These are phyloP conservation scores for Aspergillus tubingensis DNA, from an alignment of 2,329 filamentous ascomycete species.

Conservation along the genomic window DNA sequence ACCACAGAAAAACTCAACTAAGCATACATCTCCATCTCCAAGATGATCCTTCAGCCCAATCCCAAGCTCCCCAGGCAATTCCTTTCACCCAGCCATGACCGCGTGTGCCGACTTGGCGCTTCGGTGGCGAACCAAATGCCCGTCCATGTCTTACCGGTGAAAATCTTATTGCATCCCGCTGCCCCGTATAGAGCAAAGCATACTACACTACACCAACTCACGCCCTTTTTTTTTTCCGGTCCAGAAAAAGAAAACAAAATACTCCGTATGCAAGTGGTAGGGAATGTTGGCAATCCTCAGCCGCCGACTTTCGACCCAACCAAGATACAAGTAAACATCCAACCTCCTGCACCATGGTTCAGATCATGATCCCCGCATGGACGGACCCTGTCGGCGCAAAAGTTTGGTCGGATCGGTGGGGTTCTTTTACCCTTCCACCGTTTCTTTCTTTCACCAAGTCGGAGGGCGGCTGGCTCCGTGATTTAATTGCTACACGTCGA, in stretches of 20 bases:
- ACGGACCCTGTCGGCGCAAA: slow-evolving; percentile 1
- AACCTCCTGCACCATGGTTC: slow-evolving; percentile 9
- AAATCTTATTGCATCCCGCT: not conserved
- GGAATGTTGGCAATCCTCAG: not conserved
- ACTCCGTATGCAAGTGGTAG: not conserved
- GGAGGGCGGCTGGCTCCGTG: not conserved
- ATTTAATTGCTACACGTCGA: not conserved
- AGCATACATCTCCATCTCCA: not conserved
- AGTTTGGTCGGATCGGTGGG: slow-evolving; percentile 1
- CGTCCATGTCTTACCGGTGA: not conserved
- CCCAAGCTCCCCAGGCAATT: not conserved
- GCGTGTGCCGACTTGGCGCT: slow-evolving; percentile 6
- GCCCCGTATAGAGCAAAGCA: too few species aligned
- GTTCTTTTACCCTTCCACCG: not conserved
- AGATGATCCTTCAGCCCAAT: not conserved
- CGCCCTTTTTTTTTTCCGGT: too few species aligned
- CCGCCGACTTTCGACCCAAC: not conserved
- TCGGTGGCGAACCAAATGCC: slow-evolving; percentile 4
- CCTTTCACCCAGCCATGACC: not conserved
- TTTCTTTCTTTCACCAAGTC: not conserved
- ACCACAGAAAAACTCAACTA: not conserved
- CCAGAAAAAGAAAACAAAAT: not conserved
- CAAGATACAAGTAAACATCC: not conserved
- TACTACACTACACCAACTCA: too few species aligned
- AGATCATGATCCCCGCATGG: not conserved